Evolutionary conservation across 495 filamentous ascomycete species (phyloP).

Genomic region (Letharia lupina): DNA sequence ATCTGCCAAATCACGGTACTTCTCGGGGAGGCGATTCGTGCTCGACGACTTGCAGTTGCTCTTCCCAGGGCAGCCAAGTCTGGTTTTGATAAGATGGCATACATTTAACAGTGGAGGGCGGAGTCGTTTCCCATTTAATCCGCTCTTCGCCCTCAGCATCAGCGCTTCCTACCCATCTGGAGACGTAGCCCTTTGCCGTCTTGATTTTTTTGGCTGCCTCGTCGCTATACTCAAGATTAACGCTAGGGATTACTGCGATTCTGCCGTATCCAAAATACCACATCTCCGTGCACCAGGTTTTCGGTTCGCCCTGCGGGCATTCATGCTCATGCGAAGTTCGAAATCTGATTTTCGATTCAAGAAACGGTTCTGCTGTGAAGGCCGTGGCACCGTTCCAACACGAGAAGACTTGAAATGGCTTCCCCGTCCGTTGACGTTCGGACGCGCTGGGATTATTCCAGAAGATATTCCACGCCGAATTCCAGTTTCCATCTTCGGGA

Average conservation of each 20-base stretch:
- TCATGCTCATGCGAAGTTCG: constrained; percentile 20
- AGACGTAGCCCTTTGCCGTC: constrained; percentile 34
- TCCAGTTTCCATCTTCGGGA: constrained; percentile 36
- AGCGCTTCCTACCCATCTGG: neutral
- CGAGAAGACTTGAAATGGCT: constrained; percentile 46
- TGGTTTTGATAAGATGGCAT: constrained; percentile 24
- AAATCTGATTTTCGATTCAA: constrained; percentile 32
- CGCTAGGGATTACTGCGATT: constrained; percentile 20
- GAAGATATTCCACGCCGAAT: constrained; percentile 31
- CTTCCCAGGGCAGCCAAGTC: constrained; percentile 21
- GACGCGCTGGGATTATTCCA: constrained; percentile 7
- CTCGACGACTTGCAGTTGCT: neutral
- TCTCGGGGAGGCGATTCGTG: neutral
- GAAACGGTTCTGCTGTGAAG: constrained; percentile 31
- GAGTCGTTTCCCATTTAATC: constrained; percentile 26
- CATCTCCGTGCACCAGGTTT: constrained; percentile 14
- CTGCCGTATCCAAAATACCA: constrained; percentile 18
- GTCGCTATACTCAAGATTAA: constrained; percentile 42
- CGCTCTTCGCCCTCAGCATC: constrained; percentile 21
- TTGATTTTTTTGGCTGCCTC: constrained; percentile 34
- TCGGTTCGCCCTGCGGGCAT: constrained; percentile 17
- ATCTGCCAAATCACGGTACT: neutral
- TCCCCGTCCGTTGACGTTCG: constrained; percentile 29
- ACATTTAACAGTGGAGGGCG: constrained; percentile 28
- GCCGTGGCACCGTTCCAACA: constrained; percentile 46